Base-by-base conservation (phyloP, 495 filamentous ascomycete genomes). In the Hyphodiscus hymeniophilus region DNA sequence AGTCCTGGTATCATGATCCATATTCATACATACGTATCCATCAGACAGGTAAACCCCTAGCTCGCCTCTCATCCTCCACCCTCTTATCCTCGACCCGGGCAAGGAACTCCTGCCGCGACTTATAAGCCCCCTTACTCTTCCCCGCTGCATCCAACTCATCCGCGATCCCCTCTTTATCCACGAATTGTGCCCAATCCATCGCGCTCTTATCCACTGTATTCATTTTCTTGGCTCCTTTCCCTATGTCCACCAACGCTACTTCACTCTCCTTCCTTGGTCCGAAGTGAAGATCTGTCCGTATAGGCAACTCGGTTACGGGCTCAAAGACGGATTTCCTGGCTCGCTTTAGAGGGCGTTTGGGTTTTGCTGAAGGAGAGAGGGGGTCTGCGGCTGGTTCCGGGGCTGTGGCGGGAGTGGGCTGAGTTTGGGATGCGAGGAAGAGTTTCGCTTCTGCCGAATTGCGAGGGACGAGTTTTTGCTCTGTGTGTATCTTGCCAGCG, bases 151-250 rank as follows among this genome's bases (percentile, higher is more conserved):
- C 81, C 47, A 98, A 74, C 63, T 98, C 92, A 60, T 95, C 92
- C 57, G 81, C 81, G 66, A 98, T 84, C 2, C 92, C 94, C 55
- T 90, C 85, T 47, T 88, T 74, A 59, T 97, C 90, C 39, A 97
- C 94, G 58, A 87, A 94, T 35, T 83, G 83, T 3, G 87, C 88
- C 92, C 92, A 98, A 62, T 98, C 92, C 68, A 95, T 74, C 42
- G 86, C 74, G 30, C 85, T 90, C 71, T 98, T 98, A 68, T 97
- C 89, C 18, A 98, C 84, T 1, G 90, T 94, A 62, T 95, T 97
- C 60, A 97, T 75, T 60, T 96, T 96, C 60, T 83, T 80, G 38
- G 41, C 41, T 3, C 72, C 71, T 23, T 56, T 54, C n/a, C 58
- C 58, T 8, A 61, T 56, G 10, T 17, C 52, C 20, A 11, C 20